Evolutionary conservation across 192 early-diverging fungal genomes (phyloP), one percentile per base, ranked within the genome.

Genomic region (Ambispora gerdemannii): DNA sequence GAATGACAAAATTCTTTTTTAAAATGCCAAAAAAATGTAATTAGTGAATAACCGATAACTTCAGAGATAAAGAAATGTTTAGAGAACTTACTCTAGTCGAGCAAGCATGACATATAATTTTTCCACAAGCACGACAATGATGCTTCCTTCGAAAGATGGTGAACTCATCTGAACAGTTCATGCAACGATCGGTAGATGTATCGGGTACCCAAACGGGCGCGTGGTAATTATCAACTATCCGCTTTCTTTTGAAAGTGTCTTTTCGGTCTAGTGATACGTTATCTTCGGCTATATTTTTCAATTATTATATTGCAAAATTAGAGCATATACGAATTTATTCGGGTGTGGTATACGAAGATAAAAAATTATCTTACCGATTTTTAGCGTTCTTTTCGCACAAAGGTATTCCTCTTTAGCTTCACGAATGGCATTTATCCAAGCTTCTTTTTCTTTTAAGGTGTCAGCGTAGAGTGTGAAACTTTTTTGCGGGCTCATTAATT

Each of bases 71-170:
- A 34, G 19, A 51, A 15, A 31, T 65, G 7, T 32, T 50, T 28
- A 25, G 31, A 72, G 15, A 27, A 66, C 69, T 81, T 80, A 80
- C 87, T n/a, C 86, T 80, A 65, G 84, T 78, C 38, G 88, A 89
- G 64, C 88, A 89, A 32, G 76, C 68, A 69, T 88, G 84, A 76
- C 92, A 93, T n/a, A 91, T 90, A 22, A 93, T 81, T 65, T 87
- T 87, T 22, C 92, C 92, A 71, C 92, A 93, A 1, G 84, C 84
- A 25, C 92, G 83, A 72, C 90, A 91, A 70, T 93, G 90, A 74
- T 92, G 90, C 72, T 85, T 87, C 3, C 91, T 83, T 64, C 82
- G 63, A 34, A 90, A 86, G 36, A 92, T 55, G 2, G 83, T 82
- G 72, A 93, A 93, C 20, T 81, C 86, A 49, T 87, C 82, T 34